Base-by-base conservation (phyloP, 1,284 basidiomycete genomes). In the Rhodotorula sp. region DNA sequence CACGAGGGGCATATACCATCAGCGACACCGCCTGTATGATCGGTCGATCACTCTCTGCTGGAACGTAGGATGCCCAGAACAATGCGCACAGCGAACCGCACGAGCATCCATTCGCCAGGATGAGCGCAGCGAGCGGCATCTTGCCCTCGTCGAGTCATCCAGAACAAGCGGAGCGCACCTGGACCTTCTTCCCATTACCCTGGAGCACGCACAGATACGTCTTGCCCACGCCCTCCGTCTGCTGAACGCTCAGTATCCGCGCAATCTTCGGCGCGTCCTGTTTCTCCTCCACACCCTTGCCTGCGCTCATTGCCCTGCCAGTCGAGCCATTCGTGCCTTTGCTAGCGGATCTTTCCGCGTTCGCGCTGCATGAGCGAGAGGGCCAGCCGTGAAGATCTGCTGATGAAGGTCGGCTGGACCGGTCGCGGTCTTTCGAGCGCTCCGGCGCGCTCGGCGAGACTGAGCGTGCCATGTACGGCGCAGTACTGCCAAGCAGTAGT, bases 121-220 rank as follows among this genome's bases (percentile, higher is more conserved):
- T 4, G 54, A 34, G 18, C 22, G 28, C 6, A 48, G 9, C 47
- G 47, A 22, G 47, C 47, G 22, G 22, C 47, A 50, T 50, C 9
- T 3, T 50, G 18, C 22, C 6, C 47, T 7, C 47, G 22, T n/a
- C 18, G 8, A 50, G 34, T 26, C 7, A 9, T 30, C 11, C 9
- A 30, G 22, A 44, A 61, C 34, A 24, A 3, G 44, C 34, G 1
- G 28, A 1, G 44, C 65, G 22, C 30, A 67, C 65, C 50, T 47
- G 55, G 55, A 62, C 61, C 44, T 47, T 58, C 51, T 50, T 56
- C 15, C 65, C 65, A 8, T 55, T 48, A 20, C 40, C 59, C 28
- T 52, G 48, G 4, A 59, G 56, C 31, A 28, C 4, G 46, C 57
- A 57, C 16, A 31, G 18, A 51, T 37, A 67, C 40, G 28, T 5